Base-by-base conservation (phyloP, 2,329 filamentous ascomycete genomes). In the Colletotrichum costaricense region DNA sequence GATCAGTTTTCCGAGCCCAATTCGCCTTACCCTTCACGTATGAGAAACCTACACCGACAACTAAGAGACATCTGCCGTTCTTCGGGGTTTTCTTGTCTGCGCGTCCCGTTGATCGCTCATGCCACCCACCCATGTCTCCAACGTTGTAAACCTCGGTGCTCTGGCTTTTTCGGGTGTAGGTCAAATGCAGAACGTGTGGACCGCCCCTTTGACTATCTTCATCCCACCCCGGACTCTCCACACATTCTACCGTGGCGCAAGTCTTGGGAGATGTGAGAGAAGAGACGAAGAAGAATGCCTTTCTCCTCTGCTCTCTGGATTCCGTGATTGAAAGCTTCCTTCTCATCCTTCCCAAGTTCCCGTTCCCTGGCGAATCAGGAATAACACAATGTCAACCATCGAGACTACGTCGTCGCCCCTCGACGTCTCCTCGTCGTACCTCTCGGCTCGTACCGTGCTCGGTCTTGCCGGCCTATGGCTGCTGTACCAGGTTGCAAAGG, bases 401-500 rank as follows among this genome's bases (percentile, higher is more conserved):
- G 67, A 73, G 28, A 65, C 56, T 28, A 35, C 46, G 22, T 19
- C 71, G 28, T 57, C 62, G 67, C 38, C 60, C 28, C 4, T 54
- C 49, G 67, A 49, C 55, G 71, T 57, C n/a, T 62, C 60, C 35
- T 57, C 71, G 67, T 57, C 67, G 22, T 73, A 62, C 22, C 49
- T 66, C 19, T 60, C 52, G 55, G 67, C 56, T 1, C 71, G 71
- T 11, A 54, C 22, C 11, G 46, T 67, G 33, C 30, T 74, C 16
- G 60, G 76, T 30, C 55, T 82, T 1, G 5, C 78, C 6, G 74
- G 74, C 9, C 4, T 78, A 2, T 83, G 79, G 79, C 19, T 82
- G 14, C 68, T 59, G 0, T 84, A 82, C 71, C 76, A 79, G 9
- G 5, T 82, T 5, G 14, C 78, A 8, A 62, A 78, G 14, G 74